These are phyloP conservation scores for Solanum arcanum DNA, from an alignment of 257 asterid genomes.

Conservation along the genomic window DNA sequence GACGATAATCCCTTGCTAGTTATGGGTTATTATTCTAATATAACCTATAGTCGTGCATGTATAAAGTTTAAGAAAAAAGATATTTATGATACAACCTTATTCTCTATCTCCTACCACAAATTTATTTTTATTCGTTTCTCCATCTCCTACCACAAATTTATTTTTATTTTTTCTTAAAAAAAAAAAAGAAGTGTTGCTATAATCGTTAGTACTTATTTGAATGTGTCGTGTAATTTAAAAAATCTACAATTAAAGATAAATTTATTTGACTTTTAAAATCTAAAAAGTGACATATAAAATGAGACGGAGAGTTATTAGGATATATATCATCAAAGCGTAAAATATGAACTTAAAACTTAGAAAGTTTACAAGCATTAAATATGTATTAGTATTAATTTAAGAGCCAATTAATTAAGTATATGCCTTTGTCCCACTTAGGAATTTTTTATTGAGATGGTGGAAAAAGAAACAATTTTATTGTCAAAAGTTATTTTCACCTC, in stretches of 20 bases:
- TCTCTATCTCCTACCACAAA: no score
- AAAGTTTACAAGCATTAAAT: not conserved
- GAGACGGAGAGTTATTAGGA: accelerated
- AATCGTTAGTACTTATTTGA: not conserved
- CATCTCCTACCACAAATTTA: not conserved
- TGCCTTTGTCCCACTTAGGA: not conserved
- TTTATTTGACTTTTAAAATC: no score
- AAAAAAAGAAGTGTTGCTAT: not conserved
- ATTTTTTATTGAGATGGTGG: not conserved
- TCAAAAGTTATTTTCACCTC: not conserved
- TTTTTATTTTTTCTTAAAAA: no score
- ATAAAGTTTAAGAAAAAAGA: not conserved
- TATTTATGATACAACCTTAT: no score
- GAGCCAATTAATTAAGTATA: not conserved
- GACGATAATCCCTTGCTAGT: not conserved
- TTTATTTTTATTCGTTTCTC: no score
- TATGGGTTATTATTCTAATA: not conserved
- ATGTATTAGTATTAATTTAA: not conserved
- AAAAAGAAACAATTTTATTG: not conserved
- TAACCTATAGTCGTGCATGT: no score
- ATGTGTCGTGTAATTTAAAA: not conserved
- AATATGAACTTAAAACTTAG: not conserved
- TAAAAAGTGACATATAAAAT: no score
- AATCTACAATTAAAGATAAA: no score
- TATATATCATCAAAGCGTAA: not conserved